Evolutionary conservation across 129 eudicot species (phyloP), one percentile per base, ranked within the genome.

Genomic region (Glebionis coronaria): DNA sequence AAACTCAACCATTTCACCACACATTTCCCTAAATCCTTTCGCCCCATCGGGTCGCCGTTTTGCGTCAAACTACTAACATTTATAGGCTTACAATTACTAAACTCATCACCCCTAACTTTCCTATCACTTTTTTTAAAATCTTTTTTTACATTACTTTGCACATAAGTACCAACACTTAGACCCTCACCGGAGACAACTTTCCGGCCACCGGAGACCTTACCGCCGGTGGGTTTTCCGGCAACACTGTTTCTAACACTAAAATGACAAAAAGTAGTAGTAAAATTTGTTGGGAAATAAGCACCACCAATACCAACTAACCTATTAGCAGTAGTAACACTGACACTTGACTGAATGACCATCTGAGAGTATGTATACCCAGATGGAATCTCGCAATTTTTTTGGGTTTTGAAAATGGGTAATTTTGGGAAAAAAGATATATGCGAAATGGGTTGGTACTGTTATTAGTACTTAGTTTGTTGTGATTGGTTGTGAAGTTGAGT

Each of bases 41-140:
- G 61, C 13, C 98, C 98, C 53, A 91, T 52, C 0, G 98, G 98
- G 64, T 91, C 96, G 0, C 98, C 98, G 14, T 91, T 91, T 25
- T 86, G 85, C 53, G 69, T 5, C 61, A 84, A 50, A 40, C 72
- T 67, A 23, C 77, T 78, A 15, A 87, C 84, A 68, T 75, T 65
- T 3, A 77, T 44, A 13, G 78, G 73, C 52, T 63, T 53, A 70
- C 45, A 62, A 6, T 68, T 45, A 0, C 9, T 40, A 1, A 38
- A 13, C 10, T 57, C 79, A 11, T 74, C 79, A 0, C 23, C n/a
- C 0, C 67, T 5, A 13, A 40, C 58, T 55, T 38, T 57, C 13
- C 59, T 19, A 2, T 45, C 54, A 10, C 10, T 57, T 21, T n/a
- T 12, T 10, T 20, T 20, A 13, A 10, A 23, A 57, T 16, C 12